These are phyloP conservation scores for Picea sitchensis DNA, from an alignment of 75 land plant species.

Conservation along the genomic window DNA sequence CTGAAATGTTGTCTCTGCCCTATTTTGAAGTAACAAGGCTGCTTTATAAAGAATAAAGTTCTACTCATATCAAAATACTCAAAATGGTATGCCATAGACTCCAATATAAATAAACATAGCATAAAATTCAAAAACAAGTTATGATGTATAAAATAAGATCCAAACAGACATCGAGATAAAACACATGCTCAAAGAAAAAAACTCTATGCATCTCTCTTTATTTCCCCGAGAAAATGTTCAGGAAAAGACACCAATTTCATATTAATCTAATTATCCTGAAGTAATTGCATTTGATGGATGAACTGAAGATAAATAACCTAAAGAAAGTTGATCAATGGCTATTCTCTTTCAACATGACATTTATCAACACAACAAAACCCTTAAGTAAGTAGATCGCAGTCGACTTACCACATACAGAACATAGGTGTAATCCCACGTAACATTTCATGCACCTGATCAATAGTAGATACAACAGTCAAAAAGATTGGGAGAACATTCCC, in stretches of 20 bases:
- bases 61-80: conserved; percentile 5
- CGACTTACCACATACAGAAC: conserved; percentile 12
- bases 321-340: neutral
- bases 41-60: conserved; percentile 4
- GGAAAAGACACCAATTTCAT: neutral
- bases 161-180: neutral
- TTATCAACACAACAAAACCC: neutral
- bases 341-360: neutral
- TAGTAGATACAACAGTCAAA: conserved; percentile 11
- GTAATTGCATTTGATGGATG: neutral
- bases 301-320: neutral
- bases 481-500: conserved; percentile 6
- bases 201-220: neutral
- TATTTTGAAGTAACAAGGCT: conserved; percentile 9
- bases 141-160: no score
- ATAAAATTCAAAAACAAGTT: no score
- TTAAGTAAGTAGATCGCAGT: conserved; percentile 5
- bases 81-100: neutral
- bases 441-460: conserved; percentile 15
- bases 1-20: conserved; percentile 3
- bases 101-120: neutral
- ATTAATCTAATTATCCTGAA: neutral
- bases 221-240: neutral
- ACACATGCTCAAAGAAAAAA: neutral
- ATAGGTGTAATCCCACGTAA: conserved; percentile 9